Conservation (phyloP, 768 basidiomycete species). For the Termitomyces heimii region DNA sequence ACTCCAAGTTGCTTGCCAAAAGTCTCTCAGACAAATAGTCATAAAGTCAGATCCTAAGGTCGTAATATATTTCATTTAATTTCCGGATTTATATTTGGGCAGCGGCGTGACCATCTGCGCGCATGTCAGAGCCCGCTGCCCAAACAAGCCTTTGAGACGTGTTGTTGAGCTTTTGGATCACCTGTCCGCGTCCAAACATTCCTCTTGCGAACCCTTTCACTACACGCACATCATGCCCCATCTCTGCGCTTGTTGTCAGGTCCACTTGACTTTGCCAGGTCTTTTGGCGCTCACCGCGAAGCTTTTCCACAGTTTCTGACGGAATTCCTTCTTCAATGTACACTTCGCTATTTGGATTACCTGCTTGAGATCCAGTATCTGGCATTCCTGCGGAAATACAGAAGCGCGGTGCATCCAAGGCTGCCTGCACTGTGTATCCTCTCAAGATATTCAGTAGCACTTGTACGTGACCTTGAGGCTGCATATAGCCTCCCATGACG, state of each 20-base stretch:
- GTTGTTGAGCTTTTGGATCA: slow-evolving; percentile 78
- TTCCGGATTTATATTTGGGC: slow-evolving; percentile 63
- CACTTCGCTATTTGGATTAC: slow-evolving; percentile 76
- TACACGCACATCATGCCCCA: slow-evolving; percentile 81
- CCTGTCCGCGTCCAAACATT: slow-evolving; percentile 80
- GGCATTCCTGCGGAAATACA: slow-evolving; percentile 88
- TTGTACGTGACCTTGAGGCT: slow-evolving; percentile 97
- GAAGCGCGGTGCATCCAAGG: slow-evolving; percentile 92
- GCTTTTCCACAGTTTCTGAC: slow-evolving; percentile 50
- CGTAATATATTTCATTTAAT: background rate
- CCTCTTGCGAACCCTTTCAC: slow-evolving; percentile 55
- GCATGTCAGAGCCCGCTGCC: slow-evolving; percentile 90
- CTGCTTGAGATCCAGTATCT: slow-evolving; percentile 47
- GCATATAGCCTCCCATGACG: slow-evolving; percentile 92
- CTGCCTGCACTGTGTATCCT: slow-evolving; percentile 82
- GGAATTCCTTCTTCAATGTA: slow-evolving; percentile 85
- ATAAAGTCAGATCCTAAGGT: no score
- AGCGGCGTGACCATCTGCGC: slow-evolving; percentile 84
- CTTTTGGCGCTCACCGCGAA: slow-evolving; percentile 47
- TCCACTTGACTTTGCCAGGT: background rate
- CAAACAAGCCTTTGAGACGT: slow-evolving; percentile 72
- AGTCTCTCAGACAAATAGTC: background rate
- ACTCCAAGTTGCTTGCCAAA: background rate
- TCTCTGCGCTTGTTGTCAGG: slow-evolving; percentile 38
- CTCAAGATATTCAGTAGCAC: slow-evolving; percentile 87